Evolutionary conservation across 352 stramenopile genomes (phyloP), one percentile per base, ranked within the genome.

Genomic region (Phytophthora nicotianae): DNA sequence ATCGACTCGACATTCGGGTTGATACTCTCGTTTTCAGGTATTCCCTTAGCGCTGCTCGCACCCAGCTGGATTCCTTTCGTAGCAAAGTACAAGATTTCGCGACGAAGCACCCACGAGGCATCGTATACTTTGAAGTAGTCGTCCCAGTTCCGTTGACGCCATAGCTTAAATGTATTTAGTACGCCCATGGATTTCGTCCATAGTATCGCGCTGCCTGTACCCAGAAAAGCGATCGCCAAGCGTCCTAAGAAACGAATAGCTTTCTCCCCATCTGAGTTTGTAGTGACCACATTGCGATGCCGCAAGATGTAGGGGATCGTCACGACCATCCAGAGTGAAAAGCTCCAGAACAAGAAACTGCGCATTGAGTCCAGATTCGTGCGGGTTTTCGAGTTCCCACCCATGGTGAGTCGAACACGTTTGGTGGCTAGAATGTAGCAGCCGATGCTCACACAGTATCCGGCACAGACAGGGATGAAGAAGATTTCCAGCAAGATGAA

Each of bases 91-190:
- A 96, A 70, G 32, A 92, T 93, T 58, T 96, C 79, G 16, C 83
- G 81, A 23, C 87, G 80, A 40, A 94, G 61, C 20, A 96, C 81
- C 87, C 87, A 96, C 23, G 84, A 89, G 5, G 86, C 85, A 37
- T 93, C 87, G 59, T 96, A 88, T 20, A 91, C 73, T 52, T 93
- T 91, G 32, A 96, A 82, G 58, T 93, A 93, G 52, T 90, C 81
- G 57, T 96, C 87, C 84, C 86, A 96, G 40, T 90, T 89, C 5
- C 79, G 83, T 43, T 88, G 75, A 21, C 79, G 77, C 87, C 87
- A 96, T 21, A 96, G 59, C 37, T 75, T 71, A 59, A 87, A 92
- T 16, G 86, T 88, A 40, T 76, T 81, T 4, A 74, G 54, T 11
- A 89, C 72, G 13, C 77, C 72, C 63, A 89, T 90, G 33, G 87